Conservation (phyloP, 2,329 filamentous ascomycete species). For the Sordariomycetes sp. region DNA sequence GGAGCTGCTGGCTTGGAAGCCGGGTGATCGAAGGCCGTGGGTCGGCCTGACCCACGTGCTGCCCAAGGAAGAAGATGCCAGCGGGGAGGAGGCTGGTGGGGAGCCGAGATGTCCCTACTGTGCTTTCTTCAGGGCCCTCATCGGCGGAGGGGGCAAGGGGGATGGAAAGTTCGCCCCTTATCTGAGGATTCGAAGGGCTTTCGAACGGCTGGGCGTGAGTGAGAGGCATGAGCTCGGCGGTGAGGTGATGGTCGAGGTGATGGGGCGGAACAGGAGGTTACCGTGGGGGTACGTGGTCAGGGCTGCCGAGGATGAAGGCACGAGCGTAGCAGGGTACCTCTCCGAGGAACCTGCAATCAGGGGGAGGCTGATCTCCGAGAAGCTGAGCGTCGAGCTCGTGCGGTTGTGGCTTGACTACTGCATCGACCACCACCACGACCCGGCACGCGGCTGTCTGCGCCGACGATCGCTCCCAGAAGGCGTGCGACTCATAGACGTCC, state of each 20-base stretch:
- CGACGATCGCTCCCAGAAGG: constrained; percentile 12
- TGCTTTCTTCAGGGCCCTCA: constrained; percentile 25
- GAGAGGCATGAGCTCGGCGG: constrained; percentile 26
- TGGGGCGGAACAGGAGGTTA: constrained; percentile 22
- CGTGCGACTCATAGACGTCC: constrained; percentile 22
- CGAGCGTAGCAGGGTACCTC: constrained; percentile 1
- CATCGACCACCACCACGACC: constrained; percentile 15
- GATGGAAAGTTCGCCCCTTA: constrained; percentile 26
- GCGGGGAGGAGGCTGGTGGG: no score
- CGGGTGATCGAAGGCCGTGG: constrained; percentile 24
- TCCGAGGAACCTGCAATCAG: constrained; percentile 11
- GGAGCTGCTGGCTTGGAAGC: constrained; percentile 22
- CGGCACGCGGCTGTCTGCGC: constrained; percentile 10
- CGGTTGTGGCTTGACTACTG: constrained; percentile 25
- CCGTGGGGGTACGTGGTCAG: constrained; percentile 26
- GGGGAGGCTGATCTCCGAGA: constrained; percentile 19
- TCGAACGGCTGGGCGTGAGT: constrained; percentile 24
- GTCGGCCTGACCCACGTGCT: constrained; percentile 20
- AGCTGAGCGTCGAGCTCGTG: constrained; percentile 18
- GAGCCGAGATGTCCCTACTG: constrained; percentile 23
- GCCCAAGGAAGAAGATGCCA: not conserved
- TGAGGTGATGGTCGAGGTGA: constrained; percentile 25
- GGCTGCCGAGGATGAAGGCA: constrained; percentile 12
- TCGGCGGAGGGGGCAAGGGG: constrained; percentile 15
- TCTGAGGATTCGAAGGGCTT: constrained; percentile 25